These are phyloP conservation scores for Eutrema yunnanense DNA, from an alignment of 345 rosid genomes.

Conservation along the genomic window DNA sequence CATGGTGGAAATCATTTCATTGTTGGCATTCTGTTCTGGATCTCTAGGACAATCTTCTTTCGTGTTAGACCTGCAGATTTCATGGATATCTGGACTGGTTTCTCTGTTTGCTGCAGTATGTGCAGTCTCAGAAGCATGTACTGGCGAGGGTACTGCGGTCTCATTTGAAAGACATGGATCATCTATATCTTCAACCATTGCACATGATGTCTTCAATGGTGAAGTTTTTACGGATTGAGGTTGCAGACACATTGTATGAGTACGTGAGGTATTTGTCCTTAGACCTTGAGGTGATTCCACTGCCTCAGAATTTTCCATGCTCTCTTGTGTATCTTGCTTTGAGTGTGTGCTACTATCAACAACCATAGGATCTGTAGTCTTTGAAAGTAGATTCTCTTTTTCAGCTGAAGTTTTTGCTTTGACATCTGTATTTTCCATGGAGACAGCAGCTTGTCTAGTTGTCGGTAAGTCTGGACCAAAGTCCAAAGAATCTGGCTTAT, in stretches of 20 bases:
- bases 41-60: conserved; percentile 9
- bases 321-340: conserved; percentile 24
- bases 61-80: conserved; percentile 13
- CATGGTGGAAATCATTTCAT: neutral
- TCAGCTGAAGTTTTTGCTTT: conserved; percentile 31
- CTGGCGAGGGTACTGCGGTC: neutral
- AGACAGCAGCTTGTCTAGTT: conserved; percentile 16
- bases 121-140: conserved; percentile 16
- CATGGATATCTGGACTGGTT: conserved; percentile 23
- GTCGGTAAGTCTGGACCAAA: conserved; percentile 13
- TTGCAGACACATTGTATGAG: conserved; percentile 23
- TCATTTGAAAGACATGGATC: conserved; percentile 16
- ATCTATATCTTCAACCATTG: conserved; percentile 13
- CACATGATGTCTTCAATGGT: conserved; percentile 5
- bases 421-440: conserved; percentile 13
- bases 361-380: conserved; percentile 15
- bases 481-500: conserved; percentile 21
- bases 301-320: conserved; percentile 15
- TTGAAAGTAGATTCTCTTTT: conserved; percentile 28
- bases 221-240: conserved; percentile 20
- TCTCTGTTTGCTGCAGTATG: conserved; percentile 14
- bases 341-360: conserved; percentile 21
- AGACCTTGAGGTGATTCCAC: conserved; percentile 26
- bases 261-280: conserved; percentile 19
- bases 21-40: conserved; percentile 17